Evolutionary conservation across 108 stramenopile genomes (phyloP).

Genomic region (Cyclotella kingstonii): DNA sequence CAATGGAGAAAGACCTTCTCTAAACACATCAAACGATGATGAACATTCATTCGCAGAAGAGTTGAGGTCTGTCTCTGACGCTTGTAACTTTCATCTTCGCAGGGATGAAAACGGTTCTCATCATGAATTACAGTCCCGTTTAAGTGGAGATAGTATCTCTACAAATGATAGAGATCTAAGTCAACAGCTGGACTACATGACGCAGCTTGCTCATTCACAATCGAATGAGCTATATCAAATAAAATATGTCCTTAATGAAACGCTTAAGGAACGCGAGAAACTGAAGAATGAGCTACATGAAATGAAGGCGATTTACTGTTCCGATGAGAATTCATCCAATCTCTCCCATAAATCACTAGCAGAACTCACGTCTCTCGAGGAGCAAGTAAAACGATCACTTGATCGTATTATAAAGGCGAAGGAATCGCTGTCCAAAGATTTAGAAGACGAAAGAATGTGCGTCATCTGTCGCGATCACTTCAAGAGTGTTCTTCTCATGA

Average conservation of each 20-base stretch:
- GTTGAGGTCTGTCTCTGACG: too few relatives aligned
- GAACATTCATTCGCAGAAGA: too few relatives aligned
- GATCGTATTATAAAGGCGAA: slow-evolving; percentile 31
- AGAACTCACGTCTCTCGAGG: slow-evolving; percentile 20
- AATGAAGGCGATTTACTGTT: slow-evolving; percentile 3
- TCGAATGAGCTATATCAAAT: slow-evolving; percentile 19
- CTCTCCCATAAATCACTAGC: slow-evolving; percentile 22
- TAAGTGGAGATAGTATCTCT: too few relatives aligned
- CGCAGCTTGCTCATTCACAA: slow-evolving; percentile 10
- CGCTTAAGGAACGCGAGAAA: slow-evolving; percentile 15
- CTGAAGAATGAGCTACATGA: slow-evolving; percentile 12
- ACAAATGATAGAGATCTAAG: slow-evolving; percentile 2
- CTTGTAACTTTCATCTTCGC: too few relatives aligned
- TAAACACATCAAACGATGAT: too few relatives aligned
- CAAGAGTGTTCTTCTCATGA: slow-evolving; percentile 27
- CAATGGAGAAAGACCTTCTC: too few relatives aligned
- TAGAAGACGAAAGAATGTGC: slow-evolving; percentile 34
- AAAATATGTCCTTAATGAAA: slow-evolving; percentile 25
- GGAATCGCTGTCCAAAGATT: slow-evolving; percentile 8
- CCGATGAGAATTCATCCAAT: slow-evolving; percentile 6
- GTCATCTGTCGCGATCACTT: slow-evolving; percentile 38
- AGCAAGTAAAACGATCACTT: slow-evolving; percentile 25
- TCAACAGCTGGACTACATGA: slow-evolving; percentile 16
- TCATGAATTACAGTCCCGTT: too few relatives aligned
- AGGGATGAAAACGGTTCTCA: too few relatives aligned